A percentile compares a stretch with the other conserved stretches of the same genome.
Evolutionary conservation across 2,329 filamentous ascomycete species (phyloP).

Genomic region (Ascochyta rabiei): DNA sequence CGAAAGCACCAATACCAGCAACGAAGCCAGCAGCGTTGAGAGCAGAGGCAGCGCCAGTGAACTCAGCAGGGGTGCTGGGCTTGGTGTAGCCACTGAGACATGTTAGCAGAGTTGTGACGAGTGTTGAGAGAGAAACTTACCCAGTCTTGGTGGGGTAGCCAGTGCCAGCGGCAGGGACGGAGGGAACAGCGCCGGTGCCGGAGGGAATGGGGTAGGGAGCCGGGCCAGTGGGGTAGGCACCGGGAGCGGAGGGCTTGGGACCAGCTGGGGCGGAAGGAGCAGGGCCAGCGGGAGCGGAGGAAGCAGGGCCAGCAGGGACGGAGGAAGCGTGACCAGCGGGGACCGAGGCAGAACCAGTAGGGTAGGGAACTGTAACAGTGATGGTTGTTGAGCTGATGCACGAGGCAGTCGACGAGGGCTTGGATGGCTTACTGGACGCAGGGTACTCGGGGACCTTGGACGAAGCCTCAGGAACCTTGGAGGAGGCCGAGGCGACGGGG

Average conservation of each 20-base stretch:
- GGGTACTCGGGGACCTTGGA: slow-evolving; percentile 16
- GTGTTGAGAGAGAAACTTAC: slow-evolving; percentile 26
- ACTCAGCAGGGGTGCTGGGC: slow-evolving; percentile 41
- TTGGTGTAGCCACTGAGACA: slow-evolving; percentile 32
- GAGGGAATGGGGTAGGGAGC: slow-evolving; percentile 19
- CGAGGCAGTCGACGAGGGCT: slow-evolving; percentile 16
- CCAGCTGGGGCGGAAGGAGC: too few species aligned
- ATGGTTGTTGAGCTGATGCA: slow-evolving; percentile 53
- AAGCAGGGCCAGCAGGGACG: slow-evolving; percentile 28
- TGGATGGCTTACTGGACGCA: slow-evolving; percentile 17
- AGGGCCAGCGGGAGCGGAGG: slow-evolving; percentile 22
- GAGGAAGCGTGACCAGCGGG: slow-evolving; percentile 33
- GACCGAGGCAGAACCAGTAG: slow-evolving; percentile 44
- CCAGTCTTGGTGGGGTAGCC: slow-evolving; percentile 41
- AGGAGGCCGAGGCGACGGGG: slow-evolving; percentile 18
- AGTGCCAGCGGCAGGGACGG: slow-evolving; percentile 31
- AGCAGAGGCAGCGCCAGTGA: slow-evolving; percentile 47
- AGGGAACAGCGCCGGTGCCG: slow-evolving; percentile 24
- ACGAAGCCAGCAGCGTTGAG: slow-evolving; percentile 47
- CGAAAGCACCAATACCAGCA: slow-evolving; percentile 50
- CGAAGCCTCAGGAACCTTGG: slow-evolving; percentile 13
- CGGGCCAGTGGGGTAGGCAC: slow-evolving; percentile 19
- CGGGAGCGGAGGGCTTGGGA: slow-evolving; percentile 26
- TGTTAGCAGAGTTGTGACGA: slow-evolving; percentile 17
- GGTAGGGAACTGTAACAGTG: slow-evolving; percentile 50